Evolutionary conservation across 352 stramenopile genomes (phyloP).

Genomic region (Thalassiosira exigua): DNA sequence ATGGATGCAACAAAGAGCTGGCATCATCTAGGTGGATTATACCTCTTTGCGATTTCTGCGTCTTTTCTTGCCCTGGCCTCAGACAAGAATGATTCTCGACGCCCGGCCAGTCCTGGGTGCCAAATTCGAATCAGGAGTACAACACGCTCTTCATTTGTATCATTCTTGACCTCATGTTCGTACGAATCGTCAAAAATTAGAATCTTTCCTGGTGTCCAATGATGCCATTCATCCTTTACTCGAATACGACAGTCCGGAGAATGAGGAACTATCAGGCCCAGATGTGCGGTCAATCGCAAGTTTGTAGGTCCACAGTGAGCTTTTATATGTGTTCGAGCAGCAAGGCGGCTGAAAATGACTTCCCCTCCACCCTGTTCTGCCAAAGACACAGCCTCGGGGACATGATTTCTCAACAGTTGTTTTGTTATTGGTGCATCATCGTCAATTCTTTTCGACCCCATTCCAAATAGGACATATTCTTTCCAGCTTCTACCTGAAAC

Average conservation of each 20-base stretch:
- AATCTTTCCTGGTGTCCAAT: constrained; percentile 70
- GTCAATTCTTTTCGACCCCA: constrained; percentile 36
- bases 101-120: constrained; percentile 71
- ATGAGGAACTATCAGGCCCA: constrained; percentile 73
- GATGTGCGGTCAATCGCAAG: constrained; percentile 76
- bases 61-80: constrained; percentile 39
- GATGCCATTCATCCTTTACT: constrained; percentile 63
- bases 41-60: constrained; percentile 34
- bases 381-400: constrained; percentile 69
- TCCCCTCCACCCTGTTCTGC: constrained; percentile 69
- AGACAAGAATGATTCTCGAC: constrained; percentile 64
- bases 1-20: too few relatives aligned
- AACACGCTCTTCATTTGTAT: constrained; percentile 65
- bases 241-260: constrained; percentile 58
- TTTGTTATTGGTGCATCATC: constrained; percentile 60
- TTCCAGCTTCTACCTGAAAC: constrained; percentile 67
- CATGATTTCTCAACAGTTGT: constrained; percentile 48
- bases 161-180: constrained; percentile 81
- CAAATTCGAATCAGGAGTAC: constrained; percentile 80
- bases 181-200: constrained; percentile 82
- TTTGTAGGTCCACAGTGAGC: constrained; percentile 78
- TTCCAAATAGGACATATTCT: constrained; percentile 81
- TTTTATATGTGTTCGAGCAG: constrained; percentile 58
- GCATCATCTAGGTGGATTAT: constrained; percentile 27
- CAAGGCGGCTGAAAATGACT: constrained; percentile 80